phyloP scores from a whole-genome alignment of 1,139 yeast genomes.

The Yamadazyma siamensis region DNA sequence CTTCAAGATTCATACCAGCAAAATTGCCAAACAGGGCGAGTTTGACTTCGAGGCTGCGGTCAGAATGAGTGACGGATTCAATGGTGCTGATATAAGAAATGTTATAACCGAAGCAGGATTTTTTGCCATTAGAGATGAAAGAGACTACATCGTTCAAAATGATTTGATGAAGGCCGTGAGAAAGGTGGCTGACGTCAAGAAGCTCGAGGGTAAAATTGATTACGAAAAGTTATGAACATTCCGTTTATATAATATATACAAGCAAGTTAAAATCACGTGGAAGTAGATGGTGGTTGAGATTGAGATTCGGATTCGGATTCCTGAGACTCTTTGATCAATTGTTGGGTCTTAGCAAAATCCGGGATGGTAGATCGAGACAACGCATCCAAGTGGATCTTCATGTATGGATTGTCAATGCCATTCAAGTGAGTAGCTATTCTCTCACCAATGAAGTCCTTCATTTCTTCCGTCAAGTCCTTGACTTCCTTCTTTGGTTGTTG shows the following conservation, averaged over 20 bases:
- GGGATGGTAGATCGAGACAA: slow-evolving; percentile 30
- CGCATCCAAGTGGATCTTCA: slow-evolving; percentile 39
- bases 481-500: slow-evolving; percentile 23
- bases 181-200: slow-evolving; percentile 95
- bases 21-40: slow-evolving; percentile 89
- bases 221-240: slow-evolving; percentile 73
- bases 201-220: slow-evolving; percentile 93
- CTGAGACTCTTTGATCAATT: slow-evolving; percentile 9
- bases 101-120: slow-evolving; percentile 99
- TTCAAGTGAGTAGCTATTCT: slow-evolving; percentile 58
- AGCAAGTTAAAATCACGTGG: no score
- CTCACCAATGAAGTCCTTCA: slow-evolving; percentile 67
- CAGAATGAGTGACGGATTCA: slow-evolving; percentile 97
- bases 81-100: slow-evolving; percentile 98
- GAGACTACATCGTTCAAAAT: slow-evolving; percentile 89
- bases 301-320: no score
- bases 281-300: no score
- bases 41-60: slow-evolving; percentile 97
- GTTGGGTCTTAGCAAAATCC: slow-evolving; percentile 28
- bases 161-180: slow-evolving; percentile 98
- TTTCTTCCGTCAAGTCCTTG: slow-evolving; percentile 59
- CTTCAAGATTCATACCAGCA: slow-evolving; percentile 88
- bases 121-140: slow-evolving; percentile 95
- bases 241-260: slow-evolving; percentile 1
- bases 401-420: slow-evolving; percentile 35